These are phyloP conservation scores for Hygrophoropsis aurantiaca DNA, from an alignment of 768 basidiomycete species.

Conservation along the genomic window DNA sequence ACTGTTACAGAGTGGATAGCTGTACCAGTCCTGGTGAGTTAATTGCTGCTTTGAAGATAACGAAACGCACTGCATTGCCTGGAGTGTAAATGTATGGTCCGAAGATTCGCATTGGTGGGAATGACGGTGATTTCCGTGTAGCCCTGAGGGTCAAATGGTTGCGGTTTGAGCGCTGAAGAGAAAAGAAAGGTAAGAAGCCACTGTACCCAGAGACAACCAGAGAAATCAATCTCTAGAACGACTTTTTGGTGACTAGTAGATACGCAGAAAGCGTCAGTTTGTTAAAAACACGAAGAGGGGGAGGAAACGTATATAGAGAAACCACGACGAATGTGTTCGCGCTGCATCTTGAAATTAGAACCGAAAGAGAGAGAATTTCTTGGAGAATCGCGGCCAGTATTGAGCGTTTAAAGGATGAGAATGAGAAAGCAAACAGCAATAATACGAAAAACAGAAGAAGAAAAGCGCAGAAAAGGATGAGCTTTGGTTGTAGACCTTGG, in stretches of 20 bases:
- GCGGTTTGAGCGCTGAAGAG: slow-evolving; percentile 18
- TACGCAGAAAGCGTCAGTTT: slow-evolving; percentile 47
- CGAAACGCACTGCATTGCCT: slow-evolving; percentile 76
- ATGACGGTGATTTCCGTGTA: slow-evolving; percentile 91
- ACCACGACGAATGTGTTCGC: slow-evolving; percentile 77
- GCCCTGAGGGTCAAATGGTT: slow-evolving; percentile 50
- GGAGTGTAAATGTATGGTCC: slow-evolving; percentile 84
- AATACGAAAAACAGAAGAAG: not conserved
- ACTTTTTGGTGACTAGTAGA: slow-evolving; percentile 96
- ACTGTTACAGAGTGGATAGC: slow-evolving; percentile 76
- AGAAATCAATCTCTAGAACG: slow-evolving; percentile 90
- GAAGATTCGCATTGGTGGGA: slow-evolving; percentile 77
- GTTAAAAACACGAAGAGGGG: slow-evolving; percentile 17
- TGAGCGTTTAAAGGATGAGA: not conserved
- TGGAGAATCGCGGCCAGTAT: not conserved
- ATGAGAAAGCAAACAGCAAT: not conserved
- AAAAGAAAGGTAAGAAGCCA: slow-evolving; percentile 18
- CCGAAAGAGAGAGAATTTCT: slow-evolving; percentile 2
- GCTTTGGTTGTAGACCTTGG: slow-evolving; percentile 3
- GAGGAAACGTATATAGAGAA: slow-evolving; percentile 83
- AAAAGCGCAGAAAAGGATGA: slow-evolving; percentile 4
- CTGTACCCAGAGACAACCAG: slow-evolving; percentile 80
- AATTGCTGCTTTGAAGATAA: slow-evolving; percentile 4
- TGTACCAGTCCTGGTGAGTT: slow-evolving; percentile 31
- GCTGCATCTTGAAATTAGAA: slow-evolving; percentile 51